Base-by-base conservation (phyloP, 441 rosid genomes). In the Populus tomentosa region DNA sequence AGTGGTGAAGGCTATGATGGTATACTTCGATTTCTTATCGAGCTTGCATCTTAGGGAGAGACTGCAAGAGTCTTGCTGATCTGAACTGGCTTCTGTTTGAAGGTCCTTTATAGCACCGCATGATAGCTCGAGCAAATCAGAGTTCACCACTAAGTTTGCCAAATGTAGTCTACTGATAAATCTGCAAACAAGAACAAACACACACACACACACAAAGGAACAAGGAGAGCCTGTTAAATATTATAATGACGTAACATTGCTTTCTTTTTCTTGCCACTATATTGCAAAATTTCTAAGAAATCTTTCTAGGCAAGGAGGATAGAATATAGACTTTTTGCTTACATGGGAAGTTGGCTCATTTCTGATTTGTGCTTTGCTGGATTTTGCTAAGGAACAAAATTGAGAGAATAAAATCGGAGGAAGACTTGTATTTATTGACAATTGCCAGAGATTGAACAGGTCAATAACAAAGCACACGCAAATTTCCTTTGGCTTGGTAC, bases 141-240 rank as follows among this genome's bases (percentile, higher is more conserved):
- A 89, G 82, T 79, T 83, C 75, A 86, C 81, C 79, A 77, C 75
- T 40, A 89, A 81, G 79, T 82, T 88, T 38, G 90, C 94, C 61
- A 59, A 16, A 35, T 81, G 69, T 69, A 75, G 14, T 21, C 84
- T 69, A 69, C 76, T 73, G 67, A 38, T 53, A 62, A 78, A 81
- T 79, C 77, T 59, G 89, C 76, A 40, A 50, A 42, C 24, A 79
- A 16, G 4, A n/a, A 18, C 18, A 79, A 69, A 42, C 50, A 7
- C 40, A 13, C 53, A 13, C 18, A 3, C 42, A 9, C 42, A 50
- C 59, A 14, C 6, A 50, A 18, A 50, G n/a, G n/a, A 50, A 16
- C 59, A 50, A 4, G n/a, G 59, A 50, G 59, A 6, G 3, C 42
- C 59, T 50, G 59, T 50, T 50, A 50, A 20, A 50, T 14, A 14